These are phyloP conservation scores for Naematelia encephala DNA, from an alignment of 768 basidiomycete genomes.

Conservation along the genomic window DNA sequence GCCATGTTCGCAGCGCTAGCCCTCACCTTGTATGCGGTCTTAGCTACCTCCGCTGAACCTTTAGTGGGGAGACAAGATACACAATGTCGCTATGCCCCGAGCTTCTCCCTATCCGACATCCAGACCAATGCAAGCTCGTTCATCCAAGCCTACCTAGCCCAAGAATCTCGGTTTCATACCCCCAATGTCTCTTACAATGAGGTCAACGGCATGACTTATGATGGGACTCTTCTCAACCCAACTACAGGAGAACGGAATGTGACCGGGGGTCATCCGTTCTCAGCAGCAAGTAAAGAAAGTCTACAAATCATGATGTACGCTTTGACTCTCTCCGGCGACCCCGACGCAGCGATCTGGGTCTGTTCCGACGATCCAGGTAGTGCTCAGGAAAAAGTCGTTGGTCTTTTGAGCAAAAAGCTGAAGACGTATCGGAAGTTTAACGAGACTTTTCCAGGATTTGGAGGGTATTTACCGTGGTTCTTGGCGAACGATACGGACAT, in stretches of 20 bases:
- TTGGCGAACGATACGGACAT: not conserved
- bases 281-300: constrained; percentile 4
- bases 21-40: no score
- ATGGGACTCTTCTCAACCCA: not conserved
- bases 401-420: constrained; percentile 4
- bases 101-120: constrained; percentile 1
- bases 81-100: constrained; percentile 3
- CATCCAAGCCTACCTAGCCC: not conserved
- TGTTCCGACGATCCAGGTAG: not conserved
- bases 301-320: constrained; percentile 7
- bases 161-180: constrained; percentile 3
- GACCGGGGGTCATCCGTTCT: constrained; percentile 2
- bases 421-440: constrained; percentile 3
- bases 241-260: not conserved
- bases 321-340: constrained; percentile 2
- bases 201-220: constrained; percentile 8
- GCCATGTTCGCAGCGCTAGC: no score
- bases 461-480: constrained; percentile 2
- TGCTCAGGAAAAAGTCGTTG: not conserved
- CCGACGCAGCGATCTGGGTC: not conserved
- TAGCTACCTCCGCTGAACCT: no score
- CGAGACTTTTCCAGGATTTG: not conserved
- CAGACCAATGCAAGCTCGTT: not conserved
- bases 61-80: no score
- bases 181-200: not conserved